phyloP scores from a whole-genome alignment of 768 basidiomycete genomes.

The Collybia sp. region DNA sequence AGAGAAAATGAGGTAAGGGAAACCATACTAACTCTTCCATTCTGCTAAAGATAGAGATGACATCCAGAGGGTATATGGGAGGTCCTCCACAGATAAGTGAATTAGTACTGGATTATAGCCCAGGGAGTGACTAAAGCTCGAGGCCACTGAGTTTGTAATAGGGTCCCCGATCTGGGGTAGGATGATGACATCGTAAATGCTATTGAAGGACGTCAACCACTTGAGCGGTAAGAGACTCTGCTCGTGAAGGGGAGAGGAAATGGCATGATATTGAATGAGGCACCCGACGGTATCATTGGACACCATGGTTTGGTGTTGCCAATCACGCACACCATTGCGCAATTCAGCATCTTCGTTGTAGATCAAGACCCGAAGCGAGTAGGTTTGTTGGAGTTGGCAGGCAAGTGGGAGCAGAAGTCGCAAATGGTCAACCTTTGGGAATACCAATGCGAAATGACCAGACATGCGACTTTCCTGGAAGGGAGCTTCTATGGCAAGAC shows the following conservation, averaged over 20 bases:
- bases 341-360: background rate
- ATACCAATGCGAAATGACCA: constrained; percentile 27
- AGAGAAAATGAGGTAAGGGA: constrained; percentile 9
- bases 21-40: constrained; percentile 42
- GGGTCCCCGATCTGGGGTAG: constrained; percentile 23
- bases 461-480: background rate
- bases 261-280: constrained; percentile 7
- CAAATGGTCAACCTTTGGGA: constrained; percentile 30
- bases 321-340: background rate
- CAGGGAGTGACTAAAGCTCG: constrained; percentile 11
- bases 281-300: constrained; percentile 12
- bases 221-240: constrained; percentile 9
- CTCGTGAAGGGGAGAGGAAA: background rate
- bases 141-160: constrained; percentile 10
- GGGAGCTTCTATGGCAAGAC: background rate
- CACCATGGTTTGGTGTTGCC: constrained; percentile 4
- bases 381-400: no score
- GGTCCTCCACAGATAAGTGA: constrained; percentile 41
- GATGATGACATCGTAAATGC: constrained; percentile 26
- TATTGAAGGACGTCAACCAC: constrained; percentile 26
- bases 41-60: constrained; percentile 50
- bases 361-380: no score
- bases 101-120: constrained; percentile 27
- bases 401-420: background rate
- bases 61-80: constrained; percentile 59